Evolutionary conservation across 495 filamentous ascomycete species (phyloP).

Genomic region (Zalerion maritima): DNA sequence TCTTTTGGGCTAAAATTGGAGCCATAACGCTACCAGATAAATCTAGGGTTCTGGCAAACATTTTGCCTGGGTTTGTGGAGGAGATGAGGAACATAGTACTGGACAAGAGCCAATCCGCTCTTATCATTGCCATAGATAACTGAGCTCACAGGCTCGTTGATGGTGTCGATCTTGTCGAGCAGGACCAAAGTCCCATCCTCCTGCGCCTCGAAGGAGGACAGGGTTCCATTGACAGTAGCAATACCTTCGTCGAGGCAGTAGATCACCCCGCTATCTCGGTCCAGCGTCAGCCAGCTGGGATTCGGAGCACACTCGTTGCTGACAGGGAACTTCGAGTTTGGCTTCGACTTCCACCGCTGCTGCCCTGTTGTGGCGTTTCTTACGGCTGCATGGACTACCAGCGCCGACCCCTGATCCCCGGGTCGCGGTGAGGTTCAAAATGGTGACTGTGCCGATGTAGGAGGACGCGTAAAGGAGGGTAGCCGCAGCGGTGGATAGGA

Average conservation of each 20-base stretch:
- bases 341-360: too few relatives aligned
- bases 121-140: slow-evolving; percentile 27
- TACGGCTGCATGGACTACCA: slow-evolving; percentile 15
- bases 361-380: too few relatives aligned
- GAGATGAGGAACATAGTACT: slow-evolving; percentile 27
- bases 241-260: slow-evolving; percentile 49
- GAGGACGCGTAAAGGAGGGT: slow-evolving; percentile 43
- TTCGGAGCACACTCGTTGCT: slow-evolving; percentile 35
- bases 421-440: slow-evolving; percentile 28
- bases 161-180: slow-evolving; percentile 17
- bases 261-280: slow-evolving; percentile 27
- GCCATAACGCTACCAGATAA: too few relatives aligned
- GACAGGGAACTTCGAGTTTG: slow-evolving; percentile 22
- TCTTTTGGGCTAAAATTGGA: too few relatives aligned
- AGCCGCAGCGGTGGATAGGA: slow-evolving; percentile 18
- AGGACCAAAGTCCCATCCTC: slow-evolving; percentile 19
- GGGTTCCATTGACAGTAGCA: slow-evolving; percentile 20
- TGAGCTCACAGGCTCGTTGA: slow-evolving; percentile 30
- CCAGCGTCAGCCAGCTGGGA: slow-evolving; percentile 46
- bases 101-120: slow-evolving; percentile 27
- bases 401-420: slow-evolving; percentile 8
- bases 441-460: slow-evolving; percentile 44
- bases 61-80: slow-evolving; percentile 2
- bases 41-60: slow-evolving; percentile 3
- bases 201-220: slow-evolving; percentile 25